These are phyloP conservation scores for Rosa hybrid DNA, from an alignment of 331 rosid genomes.

Conservation along the genomic window DNA sequence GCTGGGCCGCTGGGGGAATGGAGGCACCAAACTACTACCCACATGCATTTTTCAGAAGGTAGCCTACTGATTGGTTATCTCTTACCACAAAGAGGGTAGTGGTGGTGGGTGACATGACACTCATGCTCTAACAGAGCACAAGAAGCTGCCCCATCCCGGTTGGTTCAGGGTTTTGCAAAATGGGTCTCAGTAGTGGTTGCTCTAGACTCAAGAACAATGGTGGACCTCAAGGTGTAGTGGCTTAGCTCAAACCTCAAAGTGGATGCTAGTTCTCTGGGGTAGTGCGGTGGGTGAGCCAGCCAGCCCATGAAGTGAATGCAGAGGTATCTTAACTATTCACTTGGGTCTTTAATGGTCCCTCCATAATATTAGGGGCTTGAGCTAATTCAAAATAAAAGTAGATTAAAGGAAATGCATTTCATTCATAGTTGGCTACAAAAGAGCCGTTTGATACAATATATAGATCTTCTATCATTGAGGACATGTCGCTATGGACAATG, in stretches of 20 bases:
- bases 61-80: background rate
- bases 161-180: constrained; percentile 17
- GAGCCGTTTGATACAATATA: too few species aligned
- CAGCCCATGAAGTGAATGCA: background rate
- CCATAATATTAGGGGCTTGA: background rate
- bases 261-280: constrained; percentile 2
- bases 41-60: background rate
- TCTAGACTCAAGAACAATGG: constrained; percentile 15
- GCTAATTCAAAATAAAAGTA: too few species aligned
- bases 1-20: background rate
- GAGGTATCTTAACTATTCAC: background rate
- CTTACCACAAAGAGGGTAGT: too few species aligned
- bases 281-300: background rate
- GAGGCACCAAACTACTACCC: constrained; percentile 12
- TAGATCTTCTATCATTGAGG: too few species aligned
- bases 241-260: constrained; percentile 5
- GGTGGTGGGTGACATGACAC: background rate
- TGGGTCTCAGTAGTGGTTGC: constrained; percentile 21
- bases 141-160: background rate
- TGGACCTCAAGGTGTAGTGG: constrained; percentile 38
- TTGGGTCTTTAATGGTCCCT: constrained; percentile 16
- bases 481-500: too few species aligned
- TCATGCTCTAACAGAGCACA: too few species aligned
- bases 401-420: too few species aligned
- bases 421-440: too few species aligned